These are phyloP conservation scores for Vinca minor DNA, from an alignment of 257 asterid species.

Conservation along the genomic window DNA sequence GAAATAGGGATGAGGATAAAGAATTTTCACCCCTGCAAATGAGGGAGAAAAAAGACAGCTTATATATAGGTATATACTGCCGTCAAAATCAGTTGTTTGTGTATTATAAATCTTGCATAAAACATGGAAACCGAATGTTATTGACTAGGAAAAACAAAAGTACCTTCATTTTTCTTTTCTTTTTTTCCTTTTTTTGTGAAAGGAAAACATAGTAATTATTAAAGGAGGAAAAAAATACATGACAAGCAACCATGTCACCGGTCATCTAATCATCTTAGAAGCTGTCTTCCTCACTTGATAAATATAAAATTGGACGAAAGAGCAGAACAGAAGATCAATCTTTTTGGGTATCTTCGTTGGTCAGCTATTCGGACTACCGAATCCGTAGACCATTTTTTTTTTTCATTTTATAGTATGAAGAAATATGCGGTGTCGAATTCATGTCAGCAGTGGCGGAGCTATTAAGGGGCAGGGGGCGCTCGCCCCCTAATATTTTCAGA, in stretches of 20 bases:
- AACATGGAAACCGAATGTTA: not conserved
- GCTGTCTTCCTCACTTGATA: not conserved
- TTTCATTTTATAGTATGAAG: too few species aligned
- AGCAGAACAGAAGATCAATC: not conserved
- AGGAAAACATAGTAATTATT: not conserved
- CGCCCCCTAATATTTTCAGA: too few species aligned
- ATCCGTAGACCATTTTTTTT: too few species aligned
- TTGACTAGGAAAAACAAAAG: not conserved
- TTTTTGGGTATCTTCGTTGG: not conserved
- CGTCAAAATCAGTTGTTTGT: not conserved
- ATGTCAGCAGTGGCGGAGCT: too few species aligned
- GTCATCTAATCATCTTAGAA: not conserved
- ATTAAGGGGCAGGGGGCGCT: too few species aligned
- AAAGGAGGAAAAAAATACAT: conserved; percentile 6
- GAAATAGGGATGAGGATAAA: too few species aligned
- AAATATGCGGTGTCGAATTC: too few species aligned
- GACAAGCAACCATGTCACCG: not conserved
- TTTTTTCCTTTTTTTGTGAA: too few species aligned
- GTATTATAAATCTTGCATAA: conserved; percentile 1
- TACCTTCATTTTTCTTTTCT: not conserved
- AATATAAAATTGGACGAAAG: not conserved
- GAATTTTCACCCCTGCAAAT: too few species aligned
- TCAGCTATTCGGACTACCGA: not conserved
- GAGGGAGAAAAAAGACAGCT: too few species aligned
- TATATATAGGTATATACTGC: too few species aligned